Conservation (phyloP, 805 yeast genomes). For the Yamadazyma paraphyllophila region DNA sequence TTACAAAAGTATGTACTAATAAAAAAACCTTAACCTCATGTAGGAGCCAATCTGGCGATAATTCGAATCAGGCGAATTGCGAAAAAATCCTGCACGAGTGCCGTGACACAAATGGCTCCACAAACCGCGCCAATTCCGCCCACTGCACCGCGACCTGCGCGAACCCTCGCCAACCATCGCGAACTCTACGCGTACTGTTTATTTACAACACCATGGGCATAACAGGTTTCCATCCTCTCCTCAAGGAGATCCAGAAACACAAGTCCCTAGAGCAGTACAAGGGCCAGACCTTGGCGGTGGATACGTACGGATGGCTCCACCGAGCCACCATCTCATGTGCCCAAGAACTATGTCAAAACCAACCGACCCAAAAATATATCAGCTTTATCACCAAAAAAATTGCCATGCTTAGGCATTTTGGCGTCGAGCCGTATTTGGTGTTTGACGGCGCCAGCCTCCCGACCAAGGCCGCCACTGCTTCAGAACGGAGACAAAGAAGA, state of each 20-base stretch:
- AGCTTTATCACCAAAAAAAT: conserved; percentile 67
- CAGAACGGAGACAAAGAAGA: conserved; percentile 58
- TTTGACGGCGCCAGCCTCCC: conserved; percentile 91
- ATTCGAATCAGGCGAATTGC: too few species aligned
- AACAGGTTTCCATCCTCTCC: conserved; percentile 72
- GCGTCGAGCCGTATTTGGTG: conserved; percentile 80
- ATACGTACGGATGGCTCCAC: conserved; percentile 96
- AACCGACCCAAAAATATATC: conserved; percentile 70
- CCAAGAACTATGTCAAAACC: conserved; percentile 68
- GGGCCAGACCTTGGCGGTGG: conserved; percentile 86
- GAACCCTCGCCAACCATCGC: not conserved
- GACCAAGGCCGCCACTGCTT: conserved; percentile 72
- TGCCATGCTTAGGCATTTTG: conserved; percentile 61
- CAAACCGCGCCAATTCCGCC: not conserved
- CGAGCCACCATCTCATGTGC: conserved; percentile 82
- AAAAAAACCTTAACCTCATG: too few species aligned
- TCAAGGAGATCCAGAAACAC: conserved; percentile 69
- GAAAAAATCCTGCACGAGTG: not conserved
- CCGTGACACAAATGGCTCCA: too few species aligned
- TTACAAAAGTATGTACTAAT: too few species aligned
- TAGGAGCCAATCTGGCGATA: too few species aligned
- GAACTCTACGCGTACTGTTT: not conserved
- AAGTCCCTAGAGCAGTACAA: conserved; percentile 57
- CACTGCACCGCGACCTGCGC: not conserved
- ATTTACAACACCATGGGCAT: conserved; percentile 88